Evolutionary conservation across 2,329 filamentous ascomycete genomes (phyloP).

Genomic region (Fusarium nematophilum): DNA sequence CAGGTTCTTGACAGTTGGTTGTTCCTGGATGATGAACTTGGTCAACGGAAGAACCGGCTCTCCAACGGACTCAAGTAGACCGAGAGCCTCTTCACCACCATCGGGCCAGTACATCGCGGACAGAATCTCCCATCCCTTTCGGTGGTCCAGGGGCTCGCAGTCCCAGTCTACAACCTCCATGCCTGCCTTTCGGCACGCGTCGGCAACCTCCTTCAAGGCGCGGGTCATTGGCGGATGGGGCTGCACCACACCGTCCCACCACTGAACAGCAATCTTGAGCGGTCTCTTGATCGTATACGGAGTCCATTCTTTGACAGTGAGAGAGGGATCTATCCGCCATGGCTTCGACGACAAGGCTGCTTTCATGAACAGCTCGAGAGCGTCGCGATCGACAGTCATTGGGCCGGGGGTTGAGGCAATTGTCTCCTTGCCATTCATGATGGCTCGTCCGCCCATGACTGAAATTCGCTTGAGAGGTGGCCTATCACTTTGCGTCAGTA

Average conservation of each 20-base stretch:
- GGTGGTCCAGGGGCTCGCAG: slow-evolving; percentile 65
- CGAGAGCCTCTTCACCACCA: slow-evolving; percentile 64
- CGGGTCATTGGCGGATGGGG: slow-evolving; percentile 69
- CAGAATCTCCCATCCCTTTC: slow-evolving; percentile 59
- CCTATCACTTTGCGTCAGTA: slow-evolving; percentile 26
- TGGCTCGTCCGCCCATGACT: slow-evolving; percentile 37
- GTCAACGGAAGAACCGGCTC: slow-evolving; percentile 70
- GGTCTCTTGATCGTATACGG: slow-evolving; percentile 52
- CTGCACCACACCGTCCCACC: slow-evolving; percentile 69
- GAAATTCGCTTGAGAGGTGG: slow-evolving; percentile 49
- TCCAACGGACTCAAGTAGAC: slow-evolving; percentile 61
- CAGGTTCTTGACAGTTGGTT: slow-evolving; percentile 55
- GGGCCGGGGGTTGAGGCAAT: slow-evolving; percentile 48
- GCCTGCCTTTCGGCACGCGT: slow-evolving; percentile 59
- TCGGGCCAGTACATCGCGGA: slow-evolving; percentile 67
- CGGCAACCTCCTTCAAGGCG: slow-evolving; percentile 65
- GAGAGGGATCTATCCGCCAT: slow-evolving; percentile 49
- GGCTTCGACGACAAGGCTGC: slow-evolving; percentile 45
- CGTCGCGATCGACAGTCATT: slow-evolving; percentile 49
- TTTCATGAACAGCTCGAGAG: slow-evolving; percentile 52
- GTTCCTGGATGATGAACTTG: slow-evolving; percentile 68
- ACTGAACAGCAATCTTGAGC: slow-evolving; percentile 69
- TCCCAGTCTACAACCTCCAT: slow-evolving; percentile 65
- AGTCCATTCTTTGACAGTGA: slow-evolving; percentile 50
- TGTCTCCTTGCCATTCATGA: slow-evolving; percentile 51